Percentiles rank a stretch among this genome's conserved stretches.
Evolutionary conservation across 805 yeast genomes (phyloP).

Genomic region (Candida multigemmis): DNA sequence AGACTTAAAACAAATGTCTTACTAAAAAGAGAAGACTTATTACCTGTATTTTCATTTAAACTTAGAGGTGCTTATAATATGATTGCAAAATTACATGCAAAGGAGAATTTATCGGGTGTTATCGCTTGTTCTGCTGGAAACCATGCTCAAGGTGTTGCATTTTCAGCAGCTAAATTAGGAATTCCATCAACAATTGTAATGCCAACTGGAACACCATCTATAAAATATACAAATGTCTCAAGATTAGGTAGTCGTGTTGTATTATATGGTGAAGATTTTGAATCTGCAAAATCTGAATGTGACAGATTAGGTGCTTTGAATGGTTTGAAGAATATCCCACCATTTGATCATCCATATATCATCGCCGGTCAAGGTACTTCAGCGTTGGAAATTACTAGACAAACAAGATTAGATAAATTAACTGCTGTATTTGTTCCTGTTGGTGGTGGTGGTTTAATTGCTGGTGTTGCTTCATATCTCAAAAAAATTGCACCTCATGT

Average conservation of each 20-base stretch:
- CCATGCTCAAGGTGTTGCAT: constrained; percentile 99
- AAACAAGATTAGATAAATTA: constrained; percentile 65
- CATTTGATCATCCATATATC: constrained; percentile 95
- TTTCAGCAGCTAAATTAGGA: constrained; percentile 71
- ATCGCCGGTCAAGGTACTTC: constrained; percentile 99
- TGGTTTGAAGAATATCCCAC: constrained; percentile 88
- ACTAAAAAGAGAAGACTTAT: constrained; percentile 84
- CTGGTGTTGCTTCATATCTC: constrained; percentile 85
- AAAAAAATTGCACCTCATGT: constrained; percentile 97
- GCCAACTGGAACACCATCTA: constrained; percentile 96
- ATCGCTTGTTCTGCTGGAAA: constrained; percentile 98
- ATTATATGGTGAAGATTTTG: constrained; percentile 88
- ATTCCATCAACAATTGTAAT: constrained; percentile 95
- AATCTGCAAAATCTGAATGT: constrained; percentile 91
- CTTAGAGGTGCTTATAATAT: constrained; percentile 96
- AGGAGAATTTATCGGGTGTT: constrained; percentile 65
- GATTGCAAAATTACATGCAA: constrained; percentile 77
- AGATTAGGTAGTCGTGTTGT: constrained; percentile 93
- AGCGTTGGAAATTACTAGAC: constrained; percentile 88
- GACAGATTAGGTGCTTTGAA: constrained; percentile 56
- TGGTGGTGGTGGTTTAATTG: constrained; percentile 95
- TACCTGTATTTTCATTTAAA: constrained; percentile 94
- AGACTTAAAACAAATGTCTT: constrained; percentile 67
- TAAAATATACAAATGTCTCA: constrained; percentile 85
- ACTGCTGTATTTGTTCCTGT: constrained; percentile 86